Percentiles rank a stretch among this genome's conserved stretches.
phyloP scores from a whole-genome alignment of 2,329 filamentous ascomycete species.

The Ophiosphaerella narmari region DNA sequence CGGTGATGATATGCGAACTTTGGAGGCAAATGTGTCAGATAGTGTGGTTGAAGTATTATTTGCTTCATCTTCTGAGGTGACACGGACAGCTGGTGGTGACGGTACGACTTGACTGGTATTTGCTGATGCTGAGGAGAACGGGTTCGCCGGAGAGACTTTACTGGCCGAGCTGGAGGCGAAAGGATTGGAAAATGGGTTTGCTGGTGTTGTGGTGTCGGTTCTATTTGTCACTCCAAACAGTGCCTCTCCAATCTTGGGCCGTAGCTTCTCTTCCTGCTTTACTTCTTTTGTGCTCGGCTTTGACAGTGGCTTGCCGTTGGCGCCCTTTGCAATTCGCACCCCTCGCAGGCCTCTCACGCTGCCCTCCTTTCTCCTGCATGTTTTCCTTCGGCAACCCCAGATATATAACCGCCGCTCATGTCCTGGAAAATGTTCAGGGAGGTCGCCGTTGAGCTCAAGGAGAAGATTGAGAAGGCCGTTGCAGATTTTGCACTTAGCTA shows the following conservation, averaged over 20 bases:
- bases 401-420: slow-evolving; percentile 89
- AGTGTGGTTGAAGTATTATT: slow-evolving; percentile 56
- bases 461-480: slow-evolving; percentile 81
- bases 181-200: slow-evolving; percentile 56
- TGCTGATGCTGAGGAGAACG: slow-evolving; percentile 54
- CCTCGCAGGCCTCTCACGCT: slow-evolving; percentile 78
- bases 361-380: slow-evolving; percentile 80
- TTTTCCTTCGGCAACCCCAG: slow-evolving; percentile 76
- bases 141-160: slow-evolving; percentile 52
- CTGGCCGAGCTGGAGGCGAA: slow-evolving; percentile 57
- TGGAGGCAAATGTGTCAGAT: slow-evolving; percentile 75
- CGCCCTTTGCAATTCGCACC: slow-evolving; percentile 58
- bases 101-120: slow-evolving; percentile 33
- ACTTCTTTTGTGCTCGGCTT: slow-evolving; percentile 25
- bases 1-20: slow-evolving; percentile 60
- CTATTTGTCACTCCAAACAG: slow-evolving; percentile 68
- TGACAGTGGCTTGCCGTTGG: slow-evolving; percentile 22
- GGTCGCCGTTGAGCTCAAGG: slow-evolving; percentile 87
- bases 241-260: slow-evolving; percentile 65
- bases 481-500: slow-evolving; percentile 88
- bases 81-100: slow-evolving; percentile 49
- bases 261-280: slow-evolving; percentile 38
- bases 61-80: slow-evolving; percentile 20
- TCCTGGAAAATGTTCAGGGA: slow-evolving; percentile 82
- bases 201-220: slow-evolving; percentile 18